Evolutionary conservation across 306 rosid species (phyloP).

Genomic region (Glycyrrhiza uralensis): DNA sequence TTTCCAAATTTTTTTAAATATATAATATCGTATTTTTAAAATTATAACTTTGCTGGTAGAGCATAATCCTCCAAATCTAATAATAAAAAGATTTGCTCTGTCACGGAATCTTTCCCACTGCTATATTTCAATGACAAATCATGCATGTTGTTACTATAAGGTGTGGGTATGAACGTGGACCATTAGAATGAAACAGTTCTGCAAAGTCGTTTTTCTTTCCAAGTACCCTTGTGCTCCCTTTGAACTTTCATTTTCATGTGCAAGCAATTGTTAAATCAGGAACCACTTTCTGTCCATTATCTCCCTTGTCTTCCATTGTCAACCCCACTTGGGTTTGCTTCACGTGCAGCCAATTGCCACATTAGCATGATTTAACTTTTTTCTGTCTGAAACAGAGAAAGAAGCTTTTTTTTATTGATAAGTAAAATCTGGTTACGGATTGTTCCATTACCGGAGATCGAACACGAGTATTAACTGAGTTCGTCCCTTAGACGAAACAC

Average conservation of each 20-base stretch:
- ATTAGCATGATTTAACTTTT: background rate
- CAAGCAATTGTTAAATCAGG: background rate
- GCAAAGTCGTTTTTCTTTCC: background rate
- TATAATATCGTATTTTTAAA: no score
- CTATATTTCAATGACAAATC: background rate
- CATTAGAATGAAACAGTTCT: background rate
- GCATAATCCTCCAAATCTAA: background rate
- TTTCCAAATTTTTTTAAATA: no score
- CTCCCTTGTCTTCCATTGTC: background rate
- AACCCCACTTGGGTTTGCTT: background rate
- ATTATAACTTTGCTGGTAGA: background rate
- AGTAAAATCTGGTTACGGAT: no score
- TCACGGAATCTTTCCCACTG: background rate
- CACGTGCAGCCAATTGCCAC: conserved; percentile 12
- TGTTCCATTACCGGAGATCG: no score
- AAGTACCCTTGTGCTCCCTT: background rate
- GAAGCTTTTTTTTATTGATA: no score
- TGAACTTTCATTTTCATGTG: conserved; percentile 24
- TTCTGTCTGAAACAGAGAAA: no score
- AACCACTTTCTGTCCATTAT: background rate
- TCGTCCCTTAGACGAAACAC: no score
- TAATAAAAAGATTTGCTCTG: background rate
- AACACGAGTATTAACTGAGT: no score
- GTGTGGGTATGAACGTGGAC: background rate
- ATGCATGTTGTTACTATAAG: background rate